phyloP scores from a whole-genome alignment of 495 filamentous ascomycete species.

The Hapsidospora chrysogenum region DNA sequence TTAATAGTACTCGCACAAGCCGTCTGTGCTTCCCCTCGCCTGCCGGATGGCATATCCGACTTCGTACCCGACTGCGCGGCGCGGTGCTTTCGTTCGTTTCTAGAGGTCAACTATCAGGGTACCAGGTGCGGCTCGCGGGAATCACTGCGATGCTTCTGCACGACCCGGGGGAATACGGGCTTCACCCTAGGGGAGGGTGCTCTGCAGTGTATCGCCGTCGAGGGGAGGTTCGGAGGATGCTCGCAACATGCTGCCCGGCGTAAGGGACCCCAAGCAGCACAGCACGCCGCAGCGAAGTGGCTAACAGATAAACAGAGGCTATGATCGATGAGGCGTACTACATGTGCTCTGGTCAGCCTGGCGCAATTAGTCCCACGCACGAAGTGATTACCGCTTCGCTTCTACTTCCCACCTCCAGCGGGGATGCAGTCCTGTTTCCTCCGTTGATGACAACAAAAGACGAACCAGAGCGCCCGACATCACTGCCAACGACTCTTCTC shows the following conservation, averaged over 20 bases:
- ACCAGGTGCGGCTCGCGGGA: constrained; percentile 28
- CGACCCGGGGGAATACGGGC: constrained; percentile 36
- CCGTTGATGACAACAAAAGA: constrained; percentile 6
- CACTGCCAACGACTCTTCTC: constrained; percentile 5
- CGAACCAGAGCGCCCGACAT: constrained; percentile 3
- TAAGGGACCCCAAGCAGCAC: no score
- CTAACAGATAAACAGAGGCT: constrained; percentile 8
- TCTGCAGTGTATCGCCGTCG: constrained; percentile 41
- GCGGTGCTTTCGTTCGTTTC: constrained; percentile 43
- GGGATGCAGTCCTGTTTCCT: constrained; percentile 8
- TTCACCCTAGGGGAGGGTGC: constrained; percentile 56
- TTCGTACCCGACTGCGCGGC: constrained; percentile 49
- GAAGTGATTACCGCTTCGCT: constrained; percentile 42
- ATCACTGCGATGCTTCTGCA: constrained; percentile 46
- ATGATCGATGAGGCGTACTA: constrained; percentile 27
- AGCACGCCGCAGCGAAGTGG: no score
- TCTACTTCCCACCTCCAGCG: constrained; percentile 15
- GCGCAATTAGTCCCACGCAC: constrained; percentile 41
- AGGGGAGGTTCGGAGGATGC: constrained; percentile 23
- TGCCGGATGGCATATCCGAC: constrained; percentile 24
- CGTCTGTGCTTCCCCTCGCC: no score
- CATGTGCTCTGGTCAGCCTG: constrained; percentile 38
- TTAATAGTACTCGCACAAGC: constrained; percentile 10
- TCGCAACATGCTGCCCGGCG: neutral
- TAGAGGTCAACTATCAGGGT: constrained; percentile 37